Base-by-base conservation (phyloP, 208 protist genomes). In the Crithidia fasciculata region DNA sequence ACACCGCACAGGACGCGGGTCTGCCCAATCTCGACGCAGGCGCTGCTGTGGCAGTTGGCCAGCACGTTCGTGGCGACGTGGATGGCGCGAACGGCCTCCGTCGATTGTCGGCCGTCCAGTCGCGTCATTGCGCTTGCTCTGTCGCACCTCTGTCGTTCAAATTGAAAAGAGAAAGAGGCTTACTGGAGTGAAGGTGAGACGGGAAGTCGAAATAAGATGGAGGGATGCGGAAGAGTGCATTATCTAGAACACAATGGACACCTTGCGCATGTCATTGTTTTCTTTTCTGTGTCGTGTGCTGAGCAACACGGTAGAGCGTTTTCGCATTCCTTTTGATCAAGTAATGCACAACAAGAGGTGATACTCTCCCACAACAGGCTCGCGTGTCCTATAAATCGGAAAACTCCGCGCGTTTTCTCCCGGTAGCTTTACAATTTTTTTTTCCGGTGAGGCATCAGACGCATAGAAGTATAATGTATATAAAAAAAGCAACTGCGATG, bases 1-100 rank as follows among this genome's bases (percentile, higher is more conserved):
- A 96, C 84, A 8, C 80, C 88, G 52, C 89, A 93, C 19, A 96
- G 69, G 12, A 96, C 87, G 50, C 92, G 92, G 45, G 89, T 96
- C 53, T 81, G 70, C 15, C 92, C 92, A 54, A 94, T 55, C 72
- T 96, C 89, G 6, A 93, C 86, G 66, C 86, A 93, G 16, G 86
- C 82, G 66, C 90, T 96, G 72, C 89, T 93, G 77, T 92, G 86
- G 58, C 88, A 93, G 70, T 94, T 84, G 40, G 79, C 83, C 37
- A 96, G 76, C 12, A 92, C 78, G 72, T 87, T 85, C 6, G 86
- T 78, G 9, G 76, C 91, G 15, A 96, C 82, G 72, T 96, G 88
- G 12, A 87, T 78, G 5, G 85, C 82, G 8, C 91, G 84, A 50
- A 96, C 86, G 43, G 76, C 63, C 39, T 83, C 77, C 2, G 73